Evolutionary conservation across 1,139 yeast genomes (phyloP).

Genomic region (Saccharomyces hybrid): DNA sequence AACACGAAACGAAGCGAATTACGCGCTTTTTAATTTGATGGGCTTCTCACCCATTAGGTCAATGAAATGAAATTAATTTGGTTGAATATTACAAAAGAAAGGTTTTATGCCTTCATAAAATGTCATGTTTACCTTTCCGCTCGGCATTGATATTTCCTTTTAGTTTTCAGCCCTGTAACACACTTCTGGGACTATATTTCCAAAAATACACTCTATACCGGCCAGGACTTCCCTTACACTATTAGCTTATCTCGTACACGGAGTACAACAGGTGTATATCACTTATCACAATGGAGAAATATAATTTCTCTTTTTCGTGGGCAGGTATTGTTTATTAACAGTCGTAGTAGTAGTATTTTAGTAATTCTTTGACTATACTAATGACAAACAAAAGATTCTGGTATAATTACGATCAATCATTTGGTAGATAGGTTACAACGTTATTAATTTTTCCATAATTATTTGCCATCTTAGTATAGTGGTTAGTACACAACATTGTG

Average conservation of each 20-base stretch:
- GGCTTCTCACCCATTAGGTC: background rate
- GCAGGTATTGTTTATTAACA: background rate
- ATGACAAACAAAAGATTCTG: background rate
- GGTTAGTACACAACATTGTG: slow-evolving; percentile 40
- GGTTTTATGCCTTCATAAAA: background rate
- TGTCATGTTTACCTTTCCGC: background rate
- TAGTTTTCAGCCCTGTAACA: background rate
- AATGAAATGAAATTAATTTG: background rate
- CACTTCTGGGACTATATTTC: background rate
- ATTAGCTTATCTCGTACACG: background rate
- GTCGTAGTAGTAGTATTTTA: background rate
- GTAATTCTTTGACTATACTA: background rate
- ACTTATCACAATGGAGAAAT: background rate
- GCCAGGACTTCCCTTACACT: background rate
- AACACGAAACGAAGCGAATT: background rate
- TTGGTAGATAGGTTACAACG: background rate
- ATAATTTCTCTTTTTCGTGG: background rate
- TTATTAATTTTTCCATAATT: background rate
- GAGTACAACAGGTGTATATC: background rate
- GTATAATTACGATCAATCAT: background rate
- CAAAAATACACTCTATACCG: background rate
- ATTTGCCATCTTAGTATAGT: slow-evolving; percentile 34
- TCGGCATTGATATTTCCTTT: background rate
- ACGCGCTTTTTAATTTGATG: background rate
- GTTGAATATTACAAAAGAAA: background rate